phyloP scores from a whole-genome alignment of 1,284 basidiomycete genomes.

The Tremellales sp. region DNA sequence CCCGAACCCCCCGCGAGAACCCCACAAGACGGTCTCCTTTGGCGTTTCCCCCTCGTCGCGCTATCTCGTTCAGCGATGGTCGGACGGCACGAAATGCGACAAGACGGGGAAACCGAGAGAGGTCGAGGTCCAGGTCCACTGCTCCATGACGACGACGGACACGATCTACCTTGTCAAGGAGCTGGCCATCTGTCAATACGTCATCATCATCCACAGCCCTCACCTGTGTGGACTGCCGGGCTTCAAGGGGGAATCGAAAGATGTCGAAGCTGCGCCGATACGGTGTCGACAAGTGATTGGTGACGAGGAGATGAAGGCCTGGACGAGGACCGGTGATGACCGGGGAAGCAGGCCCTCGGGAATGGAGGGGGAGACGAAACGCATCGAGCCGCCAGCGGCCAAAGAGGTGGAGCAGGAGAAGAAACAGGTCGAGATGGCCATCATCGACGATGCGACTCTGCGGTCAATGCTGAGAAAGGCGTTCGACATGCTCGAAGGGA shows the following conservation, averaged over 20 bases:
- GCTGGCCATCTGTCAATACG: conserved; percentile 79
- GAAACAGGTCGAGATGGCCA: too few species aligned
- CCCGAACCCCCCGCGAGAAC: conserved; percentile 10
- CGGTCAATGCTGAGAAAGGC: background rate
- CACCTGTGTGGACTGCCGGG: conserved; percentile 85
- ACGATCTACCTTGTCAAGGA: conserved; percentile 83
- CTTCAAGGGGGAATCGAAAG: conserved; percentile 63
- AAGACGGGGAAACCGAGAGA: conserved; percentile 78
- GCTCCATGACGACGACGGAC: conserved; percentile 78
- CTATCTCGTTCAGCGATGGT: conserved; percentile 84
- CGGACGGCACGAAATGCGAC: conserved; percentile 84
- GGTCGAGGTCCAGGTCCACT: conserved; percentile 95
- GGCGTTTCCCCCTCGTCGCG: conserved; percentile 51
- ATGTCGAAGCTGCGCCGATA: conserved; percentile 35
- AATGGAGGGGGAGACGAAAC: background rate
- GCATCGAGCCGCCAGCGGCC: background rate
- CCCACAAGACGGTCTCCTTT: conserved; percentile 28
- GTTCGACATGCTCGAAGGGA: background rate
- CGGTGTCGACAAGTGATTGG: conserved; percentile 42
- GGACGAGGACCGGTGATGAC: conserved; percentile 11
- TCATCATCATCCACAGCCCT: conserved; percentile 87
- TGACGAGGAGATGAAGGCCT: conserved; percentile 36
- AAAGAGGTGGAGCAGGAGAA: background rate
- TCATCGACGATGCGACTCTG: background rate
- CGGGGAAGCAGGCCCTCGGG: background rate